Percentiles rank a stretch among this genome's conserved stretches.
Conservation (phyloP, 257 asterid species). For the Parsonsia alboflavescens region DNA sequence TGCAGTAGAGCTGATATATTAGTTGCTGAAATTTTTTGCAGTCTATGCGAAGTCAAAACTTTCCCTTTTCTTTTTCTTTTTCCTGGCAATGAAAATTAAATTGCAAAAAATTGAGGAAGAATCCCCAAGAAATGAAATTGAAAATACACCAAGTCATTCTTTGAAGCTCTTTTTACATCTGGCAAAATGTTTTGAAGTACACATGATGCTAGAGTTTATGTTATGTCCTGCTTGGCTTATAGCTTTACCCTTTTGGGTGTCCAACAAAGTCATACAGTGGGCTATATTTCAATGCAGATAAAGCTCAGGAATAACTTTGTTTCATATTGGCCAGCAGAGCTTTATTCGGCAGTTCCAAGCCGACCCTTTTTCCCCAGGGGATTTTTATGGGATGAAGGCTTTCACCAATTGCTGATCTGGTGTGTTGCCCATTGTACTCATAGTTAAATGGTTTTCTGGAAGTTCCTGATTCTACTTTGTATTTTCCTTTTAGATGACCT, state of each 20-base stretch:
- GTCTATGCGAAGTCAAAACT: not conserved
- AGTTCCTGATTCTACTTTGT: not conserved
- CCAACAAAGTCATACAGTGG: conserved; percentile 38
- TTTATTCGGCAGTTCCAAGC: conserved; percentile 97
- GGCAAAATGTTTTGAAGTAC: not conserved
- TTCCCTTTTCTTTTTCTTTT: not conserved
- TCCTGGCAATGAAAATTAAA: not conserved
- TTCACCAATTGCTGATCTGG: conserved; percentile 93
- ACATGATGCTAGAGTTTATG: not conserved
- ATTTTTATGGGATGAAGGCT: conserved; percentile 99
- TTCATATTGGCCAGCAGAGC: conserved; percentile 96
- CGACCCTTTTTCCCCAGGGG: conserved; percentile 99
- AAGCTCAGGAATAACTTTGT: conserved; percentile 45
- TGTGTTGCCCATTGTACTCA: conserved; percentile 31
- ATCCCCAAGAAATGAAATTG: not conserved
- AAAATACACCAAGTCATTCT: not conserved
- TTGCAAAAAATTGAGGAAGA: too few species aligned
- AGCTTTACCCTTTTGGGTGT: conserved; percentile 22
- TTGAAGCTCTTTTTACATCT: not conserved
- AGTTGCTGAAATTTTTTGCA: conserved; percentile 3
- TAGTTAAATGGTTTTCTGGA: not conserved
- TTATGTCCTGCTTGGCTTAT: not conserved
- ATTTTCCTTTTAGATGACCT: not conserved
- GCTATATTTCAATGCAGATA: conserved; percentile 53
- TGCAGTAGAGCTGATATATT: not conserved